phyloP scores from a whole-genome alignment of 495 filamentous ascomycete genomes.

The Aspergillus sclerotioniger region DNA sequence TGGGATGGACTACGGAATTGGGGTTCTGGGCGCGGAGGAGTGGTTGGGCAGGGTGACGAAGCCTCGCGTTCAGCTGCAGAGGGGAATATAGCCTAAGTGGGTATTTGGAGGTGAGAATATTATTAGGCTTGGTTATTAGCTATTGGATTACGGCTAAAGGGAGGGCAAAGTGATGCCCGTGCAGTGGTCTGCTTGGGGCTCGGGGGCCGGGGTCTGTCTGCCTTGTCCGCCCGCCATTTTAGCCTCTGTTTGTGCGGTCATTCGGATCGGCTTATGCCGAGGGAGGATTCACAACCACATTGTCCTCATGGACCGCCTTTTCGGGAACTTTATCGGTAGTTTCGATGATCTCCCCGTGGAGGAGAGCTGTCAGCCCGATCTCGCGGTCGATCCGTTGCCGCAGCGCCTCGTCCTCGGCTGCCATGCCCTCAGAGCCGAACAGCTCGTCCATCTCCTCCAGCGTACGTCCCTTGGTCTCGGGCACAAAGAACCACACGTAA shows the following conservation, averaged over 20 bases:
- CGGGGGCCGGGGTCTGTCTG: neutral
- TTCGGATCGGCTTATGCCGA: neutral
- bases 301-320: neutral
- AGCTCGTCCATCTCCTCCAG: conserved; percentile 6
- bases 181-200: neutral
- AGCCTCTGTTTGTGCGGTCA: neutral
- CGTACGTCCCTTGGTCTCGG: conserved; percentile 2
- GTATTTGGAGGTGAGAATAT: neutral
- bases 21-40: too few species aligned
- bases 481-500: conserved; percentile 41
- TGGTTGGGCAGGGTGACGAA: neutral
- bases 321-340: neutral
- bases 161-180: neutral
- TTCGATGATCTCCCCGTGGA: neutral
- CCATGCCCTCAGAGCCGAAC: conserved; percentile 3
- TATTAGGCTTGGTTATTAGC: neutral
- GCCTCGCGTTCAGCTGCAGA: neutral
- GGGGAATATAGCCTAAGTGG: neutral
- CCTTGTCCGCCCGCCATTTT: too few species aligned
- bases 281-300: neutral
- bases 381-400: conserved; percentile 3
- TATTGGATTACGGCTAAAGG: neutral
- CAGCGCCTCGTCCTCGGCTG: conserved; percentile 3
- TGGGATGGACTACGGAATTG: too few species aligned
- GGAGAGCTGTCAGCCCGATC: neutral